Evolutionary conservation across 108 stramenopile species (phyloP).

Genomic region (Conticribra weissflogii): DNA sequence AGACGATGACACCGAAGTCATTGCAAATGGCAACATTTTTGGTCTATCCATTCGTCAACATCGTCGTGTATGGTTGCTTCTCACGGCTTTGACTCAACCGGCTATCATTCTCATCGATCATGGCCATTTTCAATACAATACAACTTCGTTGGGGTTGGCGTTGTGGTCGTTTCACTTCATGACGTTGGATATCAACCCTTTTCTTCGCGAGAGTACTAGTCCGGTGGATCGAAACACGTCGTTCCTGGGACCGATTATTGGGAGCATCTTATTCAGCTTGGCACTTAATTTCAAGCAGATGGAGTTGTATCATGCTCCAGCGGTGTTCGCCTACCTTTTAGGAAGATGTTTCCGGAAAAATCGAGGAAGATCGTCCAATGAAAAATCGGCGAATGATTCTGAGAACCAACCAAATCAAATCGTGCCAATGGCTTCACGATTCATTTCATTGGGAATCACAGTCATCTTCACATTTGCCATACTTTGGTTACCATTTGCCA

Average conservation of each 20-base stretch:
- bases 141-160: conserved; percentile 84
- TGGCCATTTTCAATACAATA: conserved; percentile 98
- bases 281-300: conserved; percentile 98
- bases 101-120: conserved; percentile 92
- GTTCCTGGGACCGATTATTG: conserved; percentile 56
- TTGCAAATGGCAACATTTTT: neutral
- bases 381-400: too few relatives aligned
- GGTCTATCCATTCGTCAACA: conserved; percentile 4
- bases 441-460: conserved; percentile 67
- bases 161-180: conserved; percentile 73
- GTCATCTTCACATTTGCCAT: conserved; percentile 71
- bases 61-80: conserved; percentile 8
- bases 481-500: conserved; percentile 82
- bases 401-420: neutral
- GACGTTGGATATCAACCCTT: conserved; percentile 31
- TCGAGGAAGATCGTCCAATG: too few relatives aligned
- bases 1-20: neutral
- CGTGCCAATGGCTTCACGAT: conserved; percentile 12
- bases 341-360: conserved; percentile 76
- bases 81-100: conserved; percentile 68
- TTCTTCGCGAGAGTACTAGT: neutral
- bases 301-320: conserved; percentile 94
- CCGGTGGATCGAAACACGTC: conserved; percentile 11
- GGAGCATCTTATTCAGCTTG: conserved; percentile 74
- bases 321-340: conserved; percentile 85